phyloP scores from a whole-genome alignment of 805 yeast genomes.

The Wickerhamomyces kurtzmanii region DNA sequence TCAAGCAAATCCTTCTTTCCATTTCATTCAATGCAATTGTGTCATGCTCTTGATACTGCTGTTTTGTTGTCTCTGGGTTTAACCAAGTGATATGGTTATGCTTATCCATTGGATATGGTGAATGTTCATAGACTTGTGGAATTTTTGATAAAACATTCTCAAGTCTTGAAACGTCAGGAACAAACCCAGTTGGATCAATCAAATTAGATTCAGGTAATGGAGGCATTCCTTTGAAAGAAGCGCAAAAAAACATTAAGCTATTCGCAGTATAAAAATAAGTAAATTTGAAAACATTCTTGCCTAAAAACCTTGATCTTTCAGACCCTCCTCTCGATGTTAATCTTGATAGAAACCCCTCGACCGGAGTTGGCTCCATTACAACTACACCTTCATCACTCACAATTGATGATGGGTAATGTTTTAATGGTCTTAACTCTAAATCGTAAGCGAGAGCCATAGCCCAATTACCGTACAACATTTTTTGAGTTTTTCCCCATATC shows the following conservation, averaged over 20 bases:
- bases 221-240: conserved; percentile 49
- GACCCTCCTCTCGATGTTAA: conserved; percentile 41
- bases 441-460: conserved; percentile 33
- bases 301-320: conserved; percentile 18
- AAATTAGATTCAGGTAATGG: conserved; percentile 33
- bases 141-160: conserved; percentile 12
- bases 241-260: conserved; percentile 48
- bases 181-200: conserved; percentile 16
- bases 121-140: conserved; percentile 32
- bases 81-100: conserved; percentile 58
- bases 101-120: conserved; percentile 44
- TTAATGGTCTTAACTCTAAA: conserved; percentile 49
- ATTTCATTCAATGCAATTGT: conserved; percentile 51
- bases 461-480: conserved; percentile 32
- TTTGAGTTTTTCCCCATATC: conserved; percentile 36
- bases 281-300: conserved; percentile 37
- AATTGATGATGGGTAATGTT: conserved; percentile 26
- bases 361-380: conserved; percentile 52
- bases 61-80: conserved; percentile 20
- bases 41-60: conserved; percentile 42
- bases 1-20: conserved; percentile 46
- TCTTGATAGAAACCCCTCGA: conserved; percentile 74
- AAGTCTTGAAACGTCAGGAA: conserved; percentile 16
- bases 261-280: conserved; percentile 58
- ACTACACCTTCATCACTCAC: conserved; percentile 9